Percentiles rank a stretch among this genome's conserved stretches.
Evolutionary conservation across 108 stramenopile genomes (phyloP).

Genomic region (Phaeodactylum tricornutum): DNA sequence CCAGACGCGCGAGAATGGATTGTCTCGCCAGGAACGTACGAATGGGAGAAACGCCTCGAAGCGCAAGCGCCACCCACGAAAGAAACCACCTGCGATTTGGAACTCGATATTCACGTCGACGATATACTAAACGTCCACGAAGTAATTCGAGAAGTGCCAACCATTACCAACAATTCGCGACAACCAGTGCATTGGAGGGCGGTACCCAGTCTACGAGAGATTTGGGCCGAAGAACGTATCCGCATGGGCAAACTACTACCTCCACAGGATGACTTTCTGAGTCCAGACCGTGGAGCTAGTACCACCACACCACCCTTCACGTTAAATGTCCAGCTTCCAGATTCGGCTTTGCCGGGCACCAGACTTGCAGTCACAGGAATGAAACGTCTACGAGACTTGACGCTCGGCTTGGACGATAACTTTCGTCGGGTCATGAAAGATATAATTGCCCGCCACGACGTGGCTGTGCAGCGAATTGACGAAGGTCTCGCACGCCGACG

Average conservation of each 20-base stretch:
- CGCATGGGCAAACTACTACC: constrained; percentile 54
- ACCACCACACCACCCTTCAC: constrained; percentile 32
- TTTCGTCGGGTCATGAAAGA: constrained; percentile 54
- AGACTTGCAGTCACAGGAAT: constrained; percentile 53
- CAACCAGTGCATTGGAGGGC: constrained; percentile 78
- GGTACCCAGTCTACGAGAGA: constrained; percentile 77
- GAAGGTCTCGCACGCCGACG: too few relatives aligned
- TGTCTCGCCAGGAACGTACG: too few relatives aligned
- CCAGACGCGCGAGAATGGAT: background rate
- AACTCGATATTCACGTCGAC: constrained; percentile 60
- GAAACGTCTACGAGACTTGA: constrained; percentile 41
- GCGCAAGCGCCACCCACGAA: constrained; percentile 19
- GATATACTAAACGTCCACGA: constrained; percentile 53
- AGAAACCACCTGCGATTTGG: constrained; percentile 64
- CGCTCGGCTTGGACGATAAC: constrained; percentile 54
- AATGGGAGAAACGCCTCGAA: too few relatives aligned
- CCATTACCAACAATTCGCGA: constrained; percentile 31
- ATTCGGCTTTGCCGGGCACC: constrained; percentile 49
- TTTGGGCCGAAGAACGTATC: constrained; percentile 73
- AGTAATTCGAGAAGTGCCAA: constrained; percentile 49
- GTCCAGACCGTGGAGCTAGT: background rate
- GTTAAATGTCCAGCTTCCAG: constrained; percentile 49
- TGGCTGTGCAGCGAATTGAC: constrained; percentile 3
- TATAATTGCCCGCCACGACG: constrained; percentile 33
- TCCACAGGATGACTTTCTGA: constrained; percentile 68